Evolutionary conservation across 2,329 filamentous ascomycete genomes (phyloP).

Genomic region (Rachicladosporium sp.): DNA sequence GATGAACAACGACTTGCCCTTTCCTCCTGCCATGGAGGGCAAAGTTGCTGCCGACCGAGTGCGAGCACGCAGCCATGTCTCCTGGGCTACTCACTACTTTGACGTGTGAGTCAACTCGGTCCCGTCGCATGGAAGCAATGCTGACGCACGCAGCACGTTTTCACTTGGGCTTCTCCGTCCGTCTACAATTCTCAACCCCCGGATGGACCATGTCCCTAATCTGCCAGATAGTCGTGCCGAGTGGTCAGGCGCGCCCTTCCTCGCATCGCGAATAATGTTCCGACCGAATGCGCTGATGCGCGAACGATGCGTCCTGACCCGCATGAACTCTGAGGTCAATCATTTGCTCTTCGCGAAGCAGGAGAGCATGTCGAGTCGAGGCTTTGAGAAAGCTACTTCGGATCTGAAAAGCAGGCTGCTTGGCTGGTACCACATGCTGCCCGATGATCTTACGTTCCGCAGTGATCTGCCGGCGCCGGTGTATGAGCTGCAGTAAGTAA

Average conservation of each 20-base stretch:
- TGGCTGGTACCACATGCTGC: background rate
- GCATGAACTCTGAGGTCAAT: background rate
- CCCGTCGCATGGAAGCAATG: background rate
- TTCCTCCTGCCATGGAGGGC: background rate
- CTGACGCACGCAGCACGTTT: background rate
- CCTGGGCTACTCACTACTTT: background rate
- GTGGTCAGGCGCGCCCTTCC: slow-evolving; percentile 2
- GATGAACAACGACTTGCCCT: background rate
- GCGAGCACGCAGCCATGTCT: background rate
- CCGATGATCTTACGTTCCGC: background rate
- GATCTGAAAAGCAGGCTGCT: background rate
- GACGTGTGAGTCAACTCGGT: background rate
- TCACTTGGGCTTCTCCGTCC: background rate
- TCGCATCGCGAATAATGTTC: background rate
- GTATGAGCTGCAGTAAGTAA: background rate
- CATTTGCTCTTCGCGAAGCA: background rate
- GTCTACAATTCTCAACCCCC: background rate
- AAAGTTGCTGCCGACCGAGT: background rate
- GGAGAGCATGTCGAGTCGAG: background rate
- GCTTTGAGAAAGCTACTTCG: background rate
- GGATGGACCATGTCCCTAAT: background rate
- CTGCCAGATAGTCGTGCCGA: background rate
- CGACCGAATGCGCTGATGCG: slow-evolving; percentile 1
- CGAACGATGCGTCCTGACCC: background rate
- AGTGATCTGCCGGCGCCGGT: background rate